Evolutionary conservation across 352 stramenopile genomes (phyloP).

Genomic region (Phytophthora cryptogea): DNA sequence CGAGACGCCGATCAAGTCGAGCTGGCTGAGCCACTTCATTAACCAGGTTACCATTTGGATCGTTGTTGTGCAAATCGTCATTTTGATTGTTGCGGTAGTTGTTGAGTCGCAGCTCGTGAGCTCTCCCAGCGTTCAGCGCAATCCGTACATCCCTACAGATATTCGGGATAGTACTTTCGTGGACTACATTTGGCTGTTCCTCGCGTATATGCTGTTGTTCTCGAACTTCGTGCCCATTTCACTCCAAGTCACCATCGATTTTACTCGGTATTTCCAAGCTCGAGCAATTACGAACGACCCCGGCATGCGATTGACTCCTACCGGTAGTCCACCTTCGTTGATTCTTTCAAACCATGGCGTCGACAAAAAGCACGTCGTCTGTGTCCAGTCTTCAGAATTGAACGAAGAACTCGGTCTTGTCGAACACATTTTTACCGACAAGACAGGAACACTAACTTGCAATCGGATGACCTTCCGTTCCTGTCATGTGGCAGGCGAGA

Average conservation of each 20-base stretch:
- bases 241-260: constrained; percentile 90
- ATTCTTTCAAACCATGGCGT: neutral
- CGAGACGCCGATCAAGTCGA: constrained; percentile 74
- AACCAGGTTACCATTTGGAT: constrained; percentile 85
- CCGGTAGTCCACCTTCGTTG: constrained; percentile 19
- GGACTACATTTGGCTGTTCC: constrained; percentile 59
- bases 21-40: constrained; percentile 75
- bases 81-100: constrained; percentile 54
- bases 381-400: constrained; percentile 84
- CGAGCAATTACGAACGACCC: constrained; percentile 68
- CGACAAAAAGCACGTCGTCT: constrained; percentile 55
- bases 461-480: constrained; percentile 95
- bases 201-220: constrained; percentile 91
- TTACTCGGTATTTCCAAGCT: constrained; percentile 84
- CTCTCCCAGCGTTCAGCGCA: constrained; percentile 33
- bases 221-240: constrained; percentile 94
- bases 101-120: constrained; percentile 46
- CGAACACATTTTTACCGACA: constrained; percentile 97
- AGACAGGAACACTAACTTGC: constrained; percentile 92
- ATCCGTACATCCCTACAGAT: constrained; percentile 51
- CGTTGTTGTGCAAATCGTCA: constrained; percentile 65
- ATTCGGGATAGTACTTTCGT: constrained; percentile 37
- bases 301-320: constrained; percentile 62
- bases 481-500: constrained; percentile 89
- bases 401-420: constrained; percentile 94